A percentile compares a stretch with the other conserved stretches of the same genome.
These are phyloP conservation scores for Beta lomatogona DNA, from an alignment of 179 eudicot species.

Conservation along the genomic window DNA sequence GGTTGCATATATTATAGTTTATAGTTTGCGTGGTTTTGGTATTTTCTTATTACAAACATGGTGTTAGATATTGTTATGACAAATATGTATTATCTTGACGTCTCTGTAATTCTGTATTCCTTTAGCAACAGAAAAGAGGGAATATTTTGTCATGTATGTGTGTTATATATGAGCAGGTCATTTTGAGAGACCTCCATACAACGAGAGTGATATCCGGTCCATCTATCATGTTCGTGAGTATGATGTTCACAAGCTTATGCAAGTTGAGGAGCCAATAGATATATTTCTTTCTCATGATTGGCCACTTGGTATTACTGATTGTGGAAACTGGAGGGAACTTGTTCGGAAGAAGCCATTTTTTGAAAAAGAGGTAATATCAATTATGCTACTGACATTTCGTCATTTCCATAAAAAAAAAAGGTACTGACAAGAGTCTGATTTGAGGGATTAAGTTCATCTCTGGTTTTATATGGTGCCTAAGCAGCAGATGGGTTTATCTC, in stretches of 20 bases:
- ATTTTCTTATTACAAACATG: neutral
- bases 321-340: constrained; percentile 73
- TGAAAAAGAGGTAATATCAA: constrained; percentile 60
- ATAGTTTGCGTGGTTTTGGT: neutral
- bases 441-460: neutral
- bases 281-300: constrained; percentile 98
- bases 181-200: constrained; percentile 86
- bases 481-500: neutral
- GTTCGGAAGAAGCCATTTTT: constrained; percentile 63
- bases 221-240: constrained; percentile 96
- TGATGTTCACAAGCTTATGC: constrained; percentile 88
- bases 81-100: neutral
- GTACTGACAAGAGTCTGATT: neutral
- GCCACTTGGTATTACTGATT: constrained; percentile 89
- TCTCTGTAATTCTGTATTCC: neutral
- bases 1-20: constrained; percentile 1
- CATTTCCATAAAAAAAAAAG: no score
- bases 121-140: neutral
- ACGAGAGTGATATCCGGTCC: constrained; percentile 66
- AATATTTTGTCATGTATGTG: neutral
- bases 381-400: neutral
- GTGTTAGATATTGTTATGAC: neutral
- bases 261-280: constrained; percentile 84
- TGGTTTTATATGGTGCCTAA: neutral
- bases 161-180: constrained; percentile 63